A percentile compares a stretch with the other conserved stretches of the same genome.
phyloP scores from a whole-genome alignment of 192 early-diverging fungal genomes.

The Backusella liffmaniae region DNA sequence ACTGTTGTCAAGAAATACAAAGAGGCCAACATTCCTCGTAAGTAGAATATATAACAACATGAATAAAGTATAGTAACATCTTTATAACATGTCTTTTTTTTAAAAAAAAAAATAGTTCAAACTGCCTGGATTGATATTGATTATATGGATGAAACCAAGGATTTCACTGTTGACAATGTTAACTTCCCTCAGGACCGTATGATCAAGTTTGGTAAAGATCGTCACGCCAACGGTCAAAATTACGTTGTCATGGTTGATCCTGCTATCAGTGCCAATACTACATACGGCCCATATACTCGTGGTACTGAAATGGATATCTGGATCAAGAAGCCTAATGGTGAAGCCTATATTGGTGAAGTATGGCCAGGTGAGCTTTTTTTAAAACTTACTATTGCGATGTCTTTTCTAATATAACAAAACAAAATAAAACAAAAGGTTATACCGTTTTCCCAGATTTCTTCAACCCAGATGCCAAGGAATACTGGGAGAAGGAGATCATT shows the following conservation, averaged over 20 bases:
- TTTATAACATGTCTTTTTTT: neutral
- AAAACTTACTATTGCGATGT: neutral
- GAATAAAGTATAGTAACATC: too few relatives aligned
- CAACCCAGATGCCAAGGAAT: slow-evolving; percentile 43
- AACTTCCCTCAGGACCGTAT: slow-evolving; percentile 55
- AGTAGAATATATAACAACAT: slow-evolving; percentile 7
- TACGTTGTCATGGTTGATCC: slow-evolving; percentile 68
- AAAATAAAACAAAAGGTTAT: slow-evolving; percentile 38
- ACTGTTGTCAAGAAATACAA: slow-evolving; percentile 53
- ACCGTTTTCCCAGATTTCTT: slow-evolving; percentile 68
- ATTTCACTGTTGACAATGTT: slow-evolving; percentile 58
- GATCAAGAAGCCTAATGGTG: slow-evolving; percentile 56
- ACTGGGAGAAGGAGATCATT: slow-evolving; percentile 50
- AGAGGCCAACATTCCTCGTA: slow-evolving; percentile 56
- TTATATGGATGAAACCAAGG: slow-evolving; percentile 64
- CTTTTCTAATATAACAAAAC: neutral
- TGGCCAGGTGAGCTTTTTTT: neutral
- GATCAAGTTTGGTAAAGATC: slow-evolving; percentile 40
- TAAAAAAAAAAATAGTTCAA: neutral
- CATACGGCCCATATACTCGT: slow-evolving; percentile 50
- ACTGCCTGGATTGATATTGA: slow-evolving; percentile 66
- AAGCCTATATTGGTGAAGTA: slow-evolving; percentile 54
- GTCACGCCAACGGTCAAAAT: slow-evolving; percentile 49
- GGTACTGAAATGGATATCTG: slow-evolving; percentile 54
- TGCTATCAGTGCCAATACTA: slow-evolving; percentile 49